Conservation (phyloP, 1,284 basidiomycete species). For the Ustilago lituana region DNA sequence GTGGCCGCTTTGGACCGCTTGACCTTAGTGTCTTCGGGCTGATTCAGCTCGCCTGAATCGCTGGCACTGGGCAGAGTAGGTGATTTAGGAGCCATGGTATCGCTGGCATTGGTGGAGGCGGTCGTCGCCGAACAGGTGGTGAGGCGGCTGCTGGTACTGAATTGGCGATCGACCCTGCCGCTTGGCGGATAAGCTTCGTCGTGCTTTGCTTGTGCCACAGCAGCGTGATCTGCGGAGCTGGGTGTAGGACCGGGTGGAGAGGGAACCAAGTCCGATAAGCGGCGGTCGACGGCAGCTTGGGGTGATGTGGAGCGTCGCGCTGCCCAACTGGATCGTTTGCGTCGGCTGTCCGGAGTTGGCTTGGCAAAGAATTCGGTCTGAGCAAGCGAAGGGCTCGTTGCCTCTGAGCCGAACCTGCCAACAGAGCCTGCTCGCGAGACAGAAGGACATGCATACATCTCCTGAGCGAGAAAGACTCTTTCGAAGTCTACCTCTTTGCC, state of each 20-base stretch:
- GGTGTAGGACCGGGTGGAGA: neutral
- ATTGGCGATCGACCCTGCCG: constrained; percentile 18
- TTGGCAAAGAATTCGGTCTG: constrained; percentile 8
- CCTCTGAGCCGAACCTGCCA: neutral
- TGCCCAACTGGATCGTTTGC: constrained; percentile 15
- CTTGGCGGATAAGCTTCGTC: neutral
- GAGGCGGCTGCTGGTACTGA: constrained; percentile 18
- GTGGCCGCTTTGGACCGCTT: constrained; percentile 10
- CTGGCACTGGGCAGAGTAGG: constrained; percentile 14
- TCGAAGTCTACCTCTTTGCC: constrained; percentile 50
- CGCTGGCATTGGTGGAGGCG: constrained; percentile 5
- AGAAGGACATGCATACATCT: constrained; percentile 39
- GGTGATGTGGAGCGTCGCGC: constrained; percentile 19
- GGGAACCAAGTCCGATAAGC: neutral
- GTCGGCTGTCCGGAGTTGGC: constrained; percentile 7
- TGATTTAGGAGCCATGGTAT: constrained; percentile 11
- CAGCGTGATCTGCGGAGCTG: constrained; percentile 6
- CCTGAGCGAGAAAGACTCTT: constrained; percentile 65
- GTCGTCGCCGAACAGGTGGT: constrained; percentile 13
- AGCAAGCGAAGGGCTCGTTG: constrained; percentile 5
- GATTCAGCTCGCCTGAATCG: constrained; percentile 8
- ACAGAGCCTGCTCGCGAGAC: neutral
- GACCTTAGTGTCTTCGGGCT: neutral
- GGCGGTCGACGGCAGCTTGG: constrained; percentile 4
- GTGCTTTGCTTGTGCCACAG: neutral